Percentiles rank a stretch among this genome's conserved stretches.
These are phyloP conservation scores for Byssothecium circinans DNA, from an alignment of 2,329 filamentous ascomycete species.

Conservation along the genomic window DNA sequence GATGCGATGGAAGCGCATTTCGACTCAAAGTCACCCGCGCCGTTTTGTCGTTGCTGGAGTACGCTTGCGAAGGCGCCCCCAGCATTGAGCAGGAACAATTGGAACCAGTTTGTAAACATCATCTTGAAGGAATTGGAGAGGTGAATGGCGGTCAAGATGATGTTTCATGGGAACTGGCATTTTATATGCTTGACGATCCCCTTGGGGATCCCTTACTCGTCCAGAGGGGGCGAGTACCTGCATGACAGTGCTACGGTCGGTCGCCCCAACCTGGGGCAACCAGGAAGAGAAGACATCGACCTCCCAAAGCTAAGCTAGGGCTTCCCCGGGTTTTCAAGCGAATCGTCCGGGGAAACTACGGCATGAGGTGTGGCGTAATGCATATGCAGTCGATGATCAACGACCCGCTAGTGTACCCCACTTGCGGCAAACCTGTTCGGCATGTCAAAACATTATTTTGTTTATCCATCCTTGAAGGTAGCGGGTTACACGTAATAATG, in stretches of 20 bases:
- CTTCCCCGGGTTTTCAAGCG: too few relatives aligned
- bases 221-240: not conserved
- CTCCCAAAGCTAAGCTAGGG: too few relatives aligned
- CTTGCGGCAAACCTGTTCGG: not conserved
- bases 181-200: not conserved
- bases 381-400: not conserved
- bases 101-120: constrained; percentile 2
- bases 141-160: not conserved
- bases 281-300: too few relatives aligned
- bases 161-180: not conserved
- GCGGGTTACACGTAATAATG: too few relatives aligned
- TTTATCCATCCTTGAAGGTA: too few relatives aligned
- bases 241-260: not conserved
- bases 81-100: not conserved
- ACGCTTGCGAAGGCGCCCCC: not conserved
- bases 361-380: too few relatives aligned
- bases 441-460: too few relatives aligned
- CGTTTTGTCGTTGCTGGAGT: not conserved
- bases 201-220: not conserved
- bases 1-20: constrained; percentile 33
- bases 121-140: not conserved
- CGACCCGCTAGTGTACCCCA: not conserved
- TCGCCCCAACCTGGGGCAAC: not conserved
- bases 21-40: constrained; percentile 1
- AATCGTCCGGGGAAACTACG: not conserved